phyloP scores from a whole-genome alignment of 2,329 filamentous ascomycete species.

The Aspergillus glaucus region DNA sequence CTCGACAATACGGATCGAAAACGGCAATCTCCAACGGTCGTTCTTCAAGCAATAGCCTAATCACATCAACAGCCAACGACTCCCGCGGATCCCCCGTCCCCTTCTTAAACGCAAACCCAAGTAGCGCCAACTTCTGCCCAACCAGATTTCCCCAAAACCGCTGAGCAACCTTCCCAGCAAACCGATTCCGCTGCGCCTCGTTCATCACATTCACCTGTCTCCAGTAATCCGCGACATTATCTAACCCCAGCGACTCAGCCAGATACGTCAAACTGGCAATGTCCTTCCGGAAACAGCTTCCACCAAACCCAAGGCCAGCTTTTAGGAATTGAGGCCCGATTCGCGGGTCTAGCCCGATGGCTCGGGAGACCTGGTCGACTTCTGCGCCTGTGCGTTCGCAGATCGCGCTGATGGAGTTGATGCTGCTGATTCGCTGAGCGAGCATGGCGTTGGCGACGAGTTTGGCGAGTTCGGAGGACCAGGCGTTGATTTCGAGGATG shows the following conservation, averaged over 20 bases:
- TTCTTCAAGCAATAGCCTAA: conserved; percentile 60
- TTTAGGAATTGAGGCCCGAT: conserved; percentile 69
- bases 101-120: conserved; percentile 77
- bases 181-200: conserved; percentile 65
- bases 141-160: conserved; percentile 63
- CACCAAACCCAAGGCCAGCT: conserved; percentile 70
- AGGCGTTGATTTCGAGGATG: conserved; percentile 67
- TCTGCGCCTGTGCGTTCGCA: conserved; percentile 72
- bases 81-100: conserved; percentile 71
- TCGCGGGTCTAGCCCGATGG: conserved; percentile 63
- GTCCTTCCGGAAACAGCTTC: conserved; percentile 78
- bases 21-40: conserved; percentile 58
- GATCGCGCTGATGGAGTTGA: conserved; percentile 74
- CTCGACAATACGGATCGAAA: conserved; percentile 55
- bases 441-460: conserved; percentile 74
- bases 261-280: conserved; percentile 68
- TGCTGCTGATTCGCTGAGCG: conserved; percentile 72
- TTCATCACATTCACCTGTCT: conserved; percentile 68
- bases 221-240: conserved; percentile 72
- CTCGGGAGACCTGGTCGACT: conserved; percentile 63
- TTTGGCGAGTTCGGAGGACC: conserved; percentile 73
- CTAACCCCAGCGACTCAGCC: conserved; percentile 61
- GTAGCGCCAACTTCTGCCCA: conserved; percentile 64
- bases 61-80: conserved; percentile 61
- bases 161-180: conserved; percentile 59